Evolutionary conservation across 2,329 filamentous ascomycete genomes (phyloP).

Genomic region (Fusarium chaquense): DNA sequence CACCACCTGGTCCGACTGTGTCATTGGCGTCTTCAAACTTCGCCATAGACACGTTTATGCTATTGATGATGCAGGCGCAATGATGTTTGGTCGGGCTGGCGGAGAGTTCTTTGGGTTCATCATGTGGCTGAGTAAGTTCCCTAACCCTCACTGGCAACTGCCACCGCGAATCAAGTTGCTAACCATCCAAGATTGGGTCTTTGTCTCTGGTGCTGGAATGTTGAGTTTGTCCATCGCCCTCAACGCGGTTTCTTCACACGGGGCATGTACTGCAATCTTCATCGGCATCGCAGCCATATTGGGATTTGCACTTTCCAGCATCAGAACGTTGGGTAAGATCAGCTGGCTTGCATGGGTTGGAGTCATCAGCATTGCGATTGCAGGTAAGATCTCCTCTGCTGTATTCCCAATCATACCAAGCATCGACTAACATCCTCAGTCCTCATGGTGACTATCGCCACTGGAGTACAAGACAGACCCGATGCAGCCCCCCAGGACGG

Average conservation of each 20-base stretch:
- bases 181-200: slow-evolving; percentile 26
- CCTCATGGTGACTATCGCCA: slow-evolving; percentile 41
- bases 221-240: slow-evolving; percentile 53
- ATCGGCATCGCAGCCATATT: slow-evolving; percentile 51
- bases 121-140: slow-evolving; percentile 52
- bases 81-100: slow-evolving; percentile 62
- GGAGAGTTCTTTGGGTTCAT: slow-evolving; percentile 56
- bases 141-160: accelerated
- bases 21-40: slow-evolving; percentile 64
- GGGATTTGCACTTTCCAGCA: slow-evolving; percentile 48
- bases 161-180: not conserved
- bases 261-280: slow-evolving; percentile 55
- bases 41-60: slow-evolving; percentile 64
- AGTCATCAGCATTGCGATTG: slow-evolving; percentile 27
- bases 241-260: slow-evolving; percentile 56
- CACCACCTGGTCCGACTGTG: slow-evolving; percentile 63
- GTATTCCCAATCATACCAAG: too few relatives aligned
- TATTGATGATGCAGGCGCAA: slow-evolving; percentile 64
- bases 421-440: slow-evolving; percentile 2
- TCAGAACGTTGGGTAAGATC: slow-evolving; percentile 49
- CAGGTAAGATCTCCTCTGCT: slow-evolving; percentile 6
- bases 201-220: slow-evolving; percentile 36
- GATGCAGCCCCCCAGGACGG: slow-evolving; percentile 29
- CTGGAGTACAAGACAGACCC: slow-evolving; percentile 36
- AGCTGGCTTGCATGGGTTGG: slow-evolving; percentile 51